phyloP scores from a whole-genome alignment of 305 asterid genomes.

The Fraxinus platypoda region DNA sequence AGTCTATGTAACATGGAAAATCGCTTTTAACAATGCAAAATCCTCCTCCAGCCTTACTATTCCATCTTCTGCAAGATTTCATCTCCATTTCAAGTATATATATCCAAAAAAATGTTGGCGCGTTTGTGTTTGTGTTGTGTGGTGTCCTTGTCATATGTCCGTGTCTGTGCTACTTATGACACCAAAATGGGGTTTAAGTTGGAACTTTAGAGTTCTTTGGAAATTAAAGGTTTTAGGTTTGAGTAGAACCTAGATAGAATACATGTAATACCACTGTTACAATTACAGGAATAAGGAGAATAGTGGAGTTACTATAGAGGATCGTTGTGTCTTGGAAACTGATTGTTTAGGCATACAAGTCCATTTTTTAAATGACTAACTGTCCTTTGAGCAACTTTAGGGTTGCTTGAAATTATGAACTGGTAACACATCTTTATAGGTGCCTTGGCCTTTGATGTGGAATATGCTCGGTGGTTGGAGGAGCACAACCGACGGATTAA shows the following conservation, averaged over 20 bases:
- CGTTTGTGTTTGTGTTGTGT: neutral
- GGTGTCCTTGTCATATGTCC: neutral
- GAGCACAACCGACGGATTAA: constrained; percentile 2
- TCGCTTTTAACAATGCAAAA: neutral
- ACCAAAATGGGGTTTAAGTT: neutral
- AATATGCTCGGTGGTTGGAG: neutral
- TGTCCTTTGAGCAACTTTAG: neutral
- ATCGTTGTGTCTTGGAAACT: neutral
- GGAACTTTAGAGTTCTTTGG: neutral
- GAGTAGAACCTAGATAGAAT: neutral
- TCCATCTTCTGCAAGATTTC: neutral
- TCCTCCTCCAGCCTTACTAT: neutral
- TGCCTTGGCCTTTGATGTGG: constrained; percentile 1
- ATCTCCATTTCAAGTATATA: neutral
- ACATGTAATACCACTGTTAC: neutral
- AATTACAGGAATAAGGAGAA: neutral
- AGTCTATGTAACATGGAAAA: neutral
- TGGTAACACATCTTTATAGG: neutral
- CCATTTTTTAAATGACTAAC: neutral
- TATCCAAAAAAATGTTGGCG: neutral
- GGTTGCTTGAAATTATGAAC: neutral
- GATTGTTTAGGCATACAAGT: neutral
- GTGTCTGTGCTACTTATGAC: neutral
- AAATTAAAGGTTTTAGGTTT: neutral
- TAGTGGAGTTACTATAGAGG: neutral